These are phyloP conservation scores for Cenococcum geophilum DNA, from an alignment of 495 filamentous ascomycete species.

Conservation along the genomic window DNA sequence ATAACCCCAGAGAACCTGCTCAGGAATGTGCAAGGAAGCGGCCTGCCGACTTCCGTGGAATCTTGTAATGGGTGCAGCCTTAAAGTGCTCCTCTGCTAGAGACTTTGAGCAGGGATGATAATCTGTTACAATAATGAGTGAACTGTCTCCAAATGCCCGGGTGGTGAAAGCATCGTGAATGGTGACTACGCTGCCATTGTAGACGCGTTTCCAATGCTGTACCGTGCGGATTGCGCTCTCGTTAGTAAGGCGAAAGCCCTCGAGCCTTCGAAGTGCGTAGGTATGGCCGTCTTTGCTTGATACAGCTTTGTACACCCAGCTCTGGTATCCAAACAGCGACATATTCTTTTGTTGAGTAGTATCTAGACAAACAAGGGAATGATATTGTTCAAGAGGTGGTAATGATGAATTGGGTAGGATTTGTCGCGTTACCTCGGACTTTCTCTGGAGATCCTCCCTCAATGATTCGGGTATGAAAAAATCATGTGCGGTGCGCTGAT, in stretches of 20 bases:
- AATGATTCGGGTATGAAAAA: conserved; percentile 82
- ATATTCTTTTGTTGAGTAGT: conserved; percentile 69
- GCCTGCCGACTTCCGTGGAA: conserved; percentile 45
- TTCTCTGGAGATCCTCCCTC: conserved; percentile 83
- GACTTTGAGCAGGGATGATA: conserved; percentile 91
- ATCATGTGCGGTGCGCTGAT: conserved; percentile 79
- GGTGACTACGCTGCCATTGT: conserved; percentile 74
- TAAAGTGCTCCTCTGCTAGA: conserved; percentile 75
- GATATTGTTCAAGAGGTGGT: conserved; percentile 76
- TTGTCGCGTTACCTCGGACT: conserved; percentile 76
- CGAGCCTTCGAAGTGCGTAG: conserved; percentile 78
- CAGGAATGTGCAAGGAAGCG: conserved; percentile 51
- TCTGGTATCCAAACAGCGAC: conserved; percentile 72
- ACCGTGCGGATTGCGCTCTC: conserved; percentile 79
- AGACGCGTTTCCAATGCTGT: conserved; percentile 85
- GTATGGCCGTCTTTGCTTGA: conserved; percentile 77
- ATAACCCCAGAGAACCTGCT: conserved; percentile 83
- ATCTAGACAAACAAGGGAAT: conserved; percentile 87
- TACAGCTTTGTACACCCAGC: conserved; percentile 93
- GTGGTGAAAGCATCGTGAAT: conserved; percentile 92
- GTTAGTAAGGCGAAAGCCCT: conserved; percentile 82
- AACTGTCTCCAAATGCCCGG: conserved; percentile 86
- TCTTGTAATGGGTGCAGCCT: conserved; percentile 42
- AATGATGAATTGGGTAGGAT: conserved; percentile 73
- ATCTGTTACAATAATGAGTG: conserved; percentile 87